These are phyloP conservation scores for Isatis lusitanica DNA, from an alignment of 441 rosid species.

Conservation along the genomic window DNA sequence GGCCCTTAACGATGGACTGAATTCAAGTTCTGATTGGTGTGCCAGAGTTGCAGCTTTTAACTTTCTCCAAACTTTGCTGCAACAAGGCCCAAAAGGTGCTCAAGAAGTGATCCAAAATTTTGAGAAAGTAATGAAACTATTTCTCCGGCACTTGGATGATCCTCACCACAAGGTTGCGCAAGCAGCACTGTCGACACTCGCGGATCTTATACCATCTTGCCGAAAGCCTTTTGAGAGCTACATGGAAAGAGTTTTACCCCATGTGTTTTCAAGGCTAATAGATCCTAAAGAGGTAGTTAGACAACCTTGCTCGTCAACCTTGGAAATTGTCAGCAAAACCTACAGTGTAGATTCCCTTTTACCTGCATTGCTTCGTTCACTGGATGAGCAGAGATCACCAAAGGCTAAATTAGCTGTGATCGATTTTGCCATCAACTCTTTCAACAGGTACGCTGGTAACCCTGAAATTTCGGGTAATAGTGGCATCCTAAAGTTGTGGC, in stretches of 20 bases:
- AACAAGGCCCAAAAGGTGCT: constrained; percentile 90
- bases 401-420: constrained; percentile 99
- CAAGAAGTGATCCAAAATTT: constrained; percentile 92
- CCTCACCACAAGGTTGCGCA: constrained; percentile 99
- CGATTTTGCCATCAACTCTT: constrained; percentile 85
- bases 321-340: constrained; percentile 89
- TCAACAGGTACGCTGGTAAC: constrained; percentile 72
- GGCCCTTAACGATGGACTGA: constrained; percentile 86
- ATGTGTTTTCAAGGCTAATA: constrained; percentile 91
- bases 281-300: constrained; percentile 97
- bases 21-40: constrained; percentile 94
- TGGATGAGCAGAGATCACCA: constrained; percentile 98
- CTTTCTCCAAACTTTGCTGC: constrained; percentile 78
- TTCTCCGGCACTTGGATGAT: constrained; percentile 97
- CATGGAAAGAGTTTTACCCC: constrained; percentile 95
- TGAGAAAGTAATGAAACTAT: constrained; percentile 97
- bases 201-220: constrained; percentile 90
- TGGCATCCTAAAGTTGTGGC: constrained; percentile 93
- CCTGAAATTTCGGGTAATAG: constrained; percentile 80
- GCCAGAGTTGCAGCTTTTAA: constrained; percentile 93
- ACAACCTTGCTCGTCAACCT: constrained; percentile 81
- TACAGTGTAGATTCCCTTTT: constrained; percentile 88
- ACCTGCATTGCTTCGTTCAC: constrained; percentile 92
- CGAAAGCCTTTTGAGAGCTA: constrained; percentile 95
- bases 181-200: constrained; percentile 94